Evolutionary conservation across 306 rosid genomes (phyloP).

Genomic region (Dryas drummondii): DNA sequence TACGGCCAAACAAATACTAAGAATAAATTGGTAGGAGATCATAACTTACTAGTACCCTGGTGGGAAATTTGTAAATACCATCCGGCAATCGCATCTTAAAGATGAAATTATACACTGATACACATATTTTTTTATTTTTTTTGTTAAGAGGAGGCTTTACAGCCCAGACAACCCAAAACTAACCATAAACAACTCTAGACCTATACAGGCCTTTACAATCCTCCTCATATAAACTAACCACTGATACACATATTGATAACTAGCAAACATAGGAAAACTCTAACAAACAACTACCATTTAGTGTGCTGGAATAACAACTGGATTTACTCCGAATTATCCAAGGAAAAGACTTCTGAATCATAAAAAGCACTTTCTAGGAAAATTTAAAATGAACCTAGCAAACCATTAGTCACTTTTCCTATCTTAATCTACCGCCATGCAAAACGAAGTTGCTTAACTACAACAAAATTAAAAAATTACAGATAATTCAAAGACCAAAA

Average conservation of each 20-base stretch:
- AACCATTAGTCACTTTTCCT: neutral
- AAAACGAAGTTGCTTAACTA: neutral
- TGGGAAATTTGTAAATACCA: neutral
- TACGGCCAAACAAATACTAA: neutral
- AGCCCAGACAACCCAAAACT: no score
- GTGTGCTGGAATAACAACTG: neutral
- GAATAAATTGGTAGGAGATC: neutral
- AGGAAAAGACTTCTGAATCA: slow-evolving; percentile 1
- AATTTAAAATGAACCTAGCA: slow-evolving; percentile 11
- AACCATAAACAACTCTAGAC: no score
- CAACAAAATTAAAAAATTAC: neutral
- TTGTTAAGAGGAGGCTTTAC: no score
- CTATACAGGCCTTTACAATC: no score
- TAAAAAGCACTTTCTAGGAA: neutral
- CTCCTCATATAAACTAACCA: neutral
- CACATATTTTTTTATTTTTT: neutral
- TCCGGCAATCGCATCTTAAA: slow-evolving; percentile 2
- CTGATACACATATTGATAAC: neutral
- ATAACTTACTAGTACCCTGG: neutral
- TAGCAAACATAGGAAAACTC: neutral
- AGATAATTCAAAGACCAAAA: neutral
- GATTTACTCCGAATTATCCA: neutral
- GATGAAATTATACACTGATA: neutral
- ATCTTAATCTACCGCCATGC: slow-evolving; percentile 14
- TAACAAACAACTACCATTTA: neutral